Evolutionary conservation across 495 filamentous ascomycete genomes (phyloP).

Genomic region (Penicillium chermesinum): DNA sequence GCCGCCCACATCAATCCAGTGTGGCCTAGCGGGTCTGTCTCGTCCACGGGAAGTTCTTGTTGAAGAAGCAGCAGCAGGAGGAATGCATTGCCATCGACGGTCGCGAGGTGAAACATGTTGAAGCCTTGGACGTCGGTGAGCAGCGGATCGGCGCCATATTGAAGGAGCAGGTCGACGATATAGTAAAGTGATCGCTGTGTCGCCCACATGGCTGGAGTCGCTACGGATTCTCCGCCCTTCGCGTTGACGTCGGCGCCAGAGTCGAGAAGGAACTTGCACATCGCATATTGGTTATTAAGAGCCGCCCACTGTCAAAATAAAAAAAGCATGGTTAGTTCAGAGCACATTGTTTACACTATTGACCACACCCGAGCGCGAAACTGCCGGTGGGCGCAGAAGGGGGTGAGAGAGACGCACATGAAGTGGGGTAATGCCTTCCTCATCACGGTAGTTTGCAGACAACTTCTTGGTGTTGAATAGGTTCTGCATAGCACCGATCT

Average conservation of each 20-base stretch:
- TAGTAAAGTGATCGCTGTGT: slow-evolving; percentile 92
- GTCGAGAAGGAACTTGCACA: slow-evolving; percentile 92
- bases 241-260: slow-evolving; percentile 87
- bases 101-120: slow-evolving; percentile 93
- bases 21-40: slow-evolving; percentile 80
- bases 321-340: neutral
- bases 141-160: slow-evolving; percentile 83
- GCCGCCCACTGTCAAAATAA: slow-evolving; percentile 75
- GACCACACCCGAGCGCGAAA: neutral
- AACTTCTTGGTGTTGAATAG: slow-evolving; percentile 78
- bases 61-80: slow-evolving; percentile 82
- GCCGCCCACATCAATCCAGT: slow-evolving; percentile 97
- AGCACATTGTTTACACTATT: slow-evolving; percentile 2
- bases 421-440: slow-evolving; percentile 88
- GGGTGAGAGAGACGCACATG: slow-evolving; percentile 60
- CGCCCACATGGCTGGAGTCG: slow-evolving; percentile 94
- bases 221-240: slow-evolving; percentile 88
- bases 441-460: slow-evolving; percentile 75
- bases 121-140: slow-evolving; percentile 90
- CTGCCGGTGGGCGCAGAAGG: neutral
- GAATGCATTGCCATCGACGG: slow-evolving; percentile 95
- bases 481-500: slow-evolving; percentile 80
- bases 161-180: slow-evolving; percentile 71
- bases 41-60: slow-evolving; percentile 89
- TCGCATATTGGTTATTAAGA: slow-evolving; percentile 96